Evolutionary conservation across 805 yeast genomes (phyloP), one percentile per base, ranked within the genome.

Genomic region (Yarrowia sp.): DNA sequence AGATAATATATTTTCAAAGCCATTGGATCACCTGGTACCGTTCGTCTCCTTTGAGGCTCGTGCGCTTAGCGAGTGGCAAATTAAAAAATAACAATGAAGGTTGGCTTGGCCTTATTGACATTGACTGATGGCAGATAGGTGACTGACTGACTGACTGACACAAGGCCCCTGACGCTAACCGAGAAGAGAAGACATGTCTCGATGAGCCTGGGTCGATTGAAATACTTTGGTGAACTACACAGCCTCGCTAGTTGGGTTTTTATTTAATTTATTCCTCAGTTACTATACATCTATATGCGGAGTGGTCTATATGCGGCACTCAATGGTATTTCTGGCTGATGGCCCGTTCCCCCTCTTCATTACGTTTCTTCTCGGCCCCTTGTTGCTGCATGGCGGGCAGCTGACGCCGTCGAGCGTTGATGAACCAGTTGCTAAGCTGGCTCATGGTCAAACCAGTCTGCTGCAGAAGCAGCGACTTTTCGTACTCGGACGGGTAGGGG

Each of bases 391-490:
- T 67, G 8, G 75, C 71, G 28, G 78, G 78, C 35, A 90, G 82
- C 72, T 88, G 85, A 69, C 96, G 79, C 71, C 96, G 80, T 70
- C 96, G 83, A 17, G 93, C 96, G 73, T 90, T 90, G 72, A 90
- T 90, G 71, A 90, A 90, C 96, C 96, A 90, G 73, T 90, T 90
- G 69, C 89, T 83, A 67, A 90, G 80, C 75, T 90, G 96, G 67
- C 88, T 90, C 74, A 87, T 85, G 68, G 90, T 88, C 72, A 90
- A 80, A 0, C 95, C 93, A 0, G 96, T 90, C 72, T 82, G 80
- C 69, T 81, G 79, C 80, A 88, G 83, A 65, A 90, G 79, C 71
- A 84, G 84, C 67, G 83, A 81, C 77, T 90, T 90, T 71, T 90
- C 96, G 53, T 84, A 83, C 64, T 88, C 88, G 63, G 89, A 87